phyloP scores from a whole-genome alignment of 495 filamentous ascomycete species.

The Talaromyces thailandensis region DNA sequence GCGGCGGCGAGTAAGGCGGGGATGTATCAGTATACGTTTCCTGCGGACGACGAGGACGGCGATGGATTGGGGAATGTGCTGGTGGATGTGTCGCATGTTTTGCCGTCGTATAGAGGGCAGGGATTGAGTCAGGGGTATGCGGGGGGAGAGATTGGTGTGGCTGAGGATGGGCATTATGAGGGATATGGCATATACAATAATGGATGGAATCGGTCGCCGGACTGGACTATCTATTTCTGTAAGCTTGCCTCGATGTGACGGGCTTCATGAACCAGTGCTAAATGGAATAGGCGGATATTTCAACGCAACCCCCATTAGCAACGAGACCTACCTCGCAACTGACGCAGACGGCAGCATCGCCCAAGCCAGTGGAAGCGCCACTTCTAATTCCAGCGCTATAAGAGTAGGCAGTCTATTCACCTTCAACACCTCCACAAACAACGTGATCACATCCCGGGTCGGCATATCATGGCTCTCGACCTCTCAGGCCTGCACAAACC shows the following conservation, averaged over 20 bases:
- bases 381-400: conserved; percentile 18
- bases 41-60: conserved; percentile 12
- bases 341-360: conserved; percentile 20
- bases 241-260: conserved; percentile 8
- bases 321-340: conserved; percentile 20
- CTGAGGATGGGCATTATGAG: conserved; percentile 46
- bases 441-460: conserved; percentile 49
- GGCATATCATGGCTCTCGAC: conserved; percentile 64
- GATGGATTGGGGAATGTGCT: conserved; percentile 35
- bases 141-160: conserved; percentile 50
- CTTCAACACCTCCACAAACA: conserved; percentile 13
- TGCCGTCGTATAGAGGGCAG: conserved; percentile 51
- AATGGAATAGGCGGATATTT: conserved; percentile 42
- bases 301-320: conserved; percentile 30
- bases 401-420: conserved; percentile 28
- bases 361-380: conserved; percentile 16
- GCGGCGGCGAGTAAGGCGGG: conserved; percentile 54
- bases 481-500: conserved; percentile 51
- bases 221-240: conserved; percentile 65
- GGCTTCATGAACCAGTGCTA: not conserved
- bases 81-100: conserved; percentile 63
- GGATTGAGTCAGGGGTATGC: conserved; percentile 58
- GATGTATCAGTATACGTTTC: conserved; percentile 55
- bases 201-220: conserved; percentile 49
- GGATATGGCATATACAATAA: conserved; percentile 57